These are phyloP conservation scores for Penicillium janthinellum DNA, from an alignment of 2,329 filamentous ascomycete genomes.

Conservation along the genomic window DNA sequence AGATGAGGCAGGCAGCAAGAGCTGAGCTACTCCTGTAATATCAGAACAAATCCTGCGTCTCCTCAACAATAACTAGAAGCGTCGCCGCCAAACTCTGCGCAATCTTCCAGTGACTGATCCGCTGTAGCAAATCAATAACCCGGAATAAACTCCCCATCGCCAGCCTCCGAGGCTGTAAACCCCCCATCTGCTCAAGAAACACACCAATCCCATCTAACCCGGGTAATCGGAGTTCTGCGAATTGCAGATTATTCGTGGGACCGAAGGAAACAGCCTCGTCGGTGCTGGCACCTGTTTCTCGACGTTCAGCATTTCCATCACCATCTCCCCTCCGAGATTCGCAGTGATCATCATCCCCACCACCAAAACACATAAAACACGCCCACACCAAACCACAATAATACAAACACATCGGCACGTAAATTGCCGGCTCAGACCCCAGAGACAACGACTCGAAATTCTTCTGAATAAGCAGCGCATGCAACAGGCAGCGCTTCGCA, in stretches of 20 bases:
- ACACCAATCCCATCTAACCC: slow-evolving; percentile 7
- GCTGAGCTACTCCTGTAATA: neutral
- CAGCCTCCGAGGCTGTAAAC: slow-evolving; percentile 3
- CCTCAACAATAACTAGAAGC: slow-evolving; percentile 13
- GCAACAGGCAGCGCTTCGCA: slow-evolving; percentile 13
- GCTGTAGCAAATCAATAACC: slow-evolving; percentile 14
- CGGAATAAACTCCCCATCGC: slow-evolving; percentile 13
- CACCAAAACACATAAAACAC: slow-evolving; percentile 10
- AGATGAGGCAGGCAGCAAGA: no score
- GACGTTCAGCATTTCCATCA: neutral
- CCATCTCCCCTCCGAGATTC: neutral
- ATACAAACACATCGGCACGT: slow-evolving; percentile 15
- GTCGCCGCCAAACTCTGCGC: slow-evolving; percentile 12
- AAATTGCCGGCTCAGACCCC: slow-evolving; percentile 10
- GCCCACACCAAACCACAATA: slow-evolving; percentile 12
- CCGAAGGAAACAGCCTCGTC: neutral
- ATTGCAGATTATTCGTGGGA: slow-evolving; percentile 1
- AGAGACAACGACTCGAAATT: slow-evolving; percentile 10
- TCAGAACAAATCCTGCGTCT: slow-evolving; percentile 15
- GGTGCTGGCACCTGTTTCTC: no score
- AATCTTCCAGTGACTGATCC: slow-evolving; percentile 16
- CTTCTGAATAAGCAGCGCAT: slow-evolving; percentile 13
- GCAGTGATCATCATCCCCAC: neutral
- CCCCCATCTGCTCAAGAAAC: slow-evolving; percentile 7
- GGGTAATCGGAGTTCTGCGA: slow-evolving; percentile 5